Percentiles rank a stretch among this genome's conserved stretches.
phyloP scores from a whole-genome alignment of 2,329 filamentous ascomycete species.

The Stachybotrys elegans region DNA sequence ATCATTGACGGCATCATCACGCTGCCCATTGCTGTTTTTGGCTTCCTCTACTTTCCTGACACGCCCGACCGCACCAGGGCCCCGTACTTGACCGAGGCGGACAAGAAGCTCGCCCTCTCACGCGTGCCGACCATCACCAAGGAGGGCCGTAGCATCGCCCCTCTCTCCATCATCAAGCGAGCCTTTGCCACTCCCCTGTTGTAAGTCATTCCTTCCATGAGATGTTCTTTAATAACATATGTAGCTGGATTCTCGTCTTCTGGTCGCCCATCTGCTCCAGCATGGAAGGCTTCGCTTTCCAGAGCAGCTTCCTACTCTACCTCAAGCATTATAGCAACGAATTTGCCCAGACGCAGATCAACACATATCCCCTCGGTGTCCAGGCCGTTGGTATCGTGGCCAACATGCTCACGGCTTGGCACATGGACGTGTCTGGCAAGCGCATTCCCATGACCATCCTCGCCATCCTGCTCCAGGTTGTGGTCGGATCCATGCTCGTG shows the following conservation, averaged over 20 bases:
- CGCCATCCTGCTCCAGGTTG: slow-evolving; percentile 12
- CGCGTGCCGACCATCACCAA: slow-evolving; percentile 23
- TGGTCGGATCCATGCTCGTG: slow-evolving; percentile 14
- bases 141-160: slow-evolving; percentile 28
- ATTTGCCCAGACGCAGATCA: slow-evolving; percentile 17
- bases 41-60: slow-evolving; percentile 16
- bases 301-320: slow-evolving; percentile 19
- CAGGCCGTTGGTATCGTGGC: slow-evolving; percentile 19
- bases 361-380: slow-evolving; percentile 18
- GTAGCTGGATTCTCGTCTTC: slow-evolving; percentile 29
- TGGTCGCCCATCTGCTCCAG: too few relatives aligned
- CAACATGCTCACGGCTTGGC: slow-evolving; percentile 14
- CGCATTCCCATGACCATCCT: slow-evolving; percentile 8
- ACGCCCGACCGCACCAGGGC: slow-evolving; percentile 28
- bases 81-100: slow-evolving; percentile 24
- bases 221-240: accelerated
- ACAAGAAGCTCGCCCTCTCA: slow-evolving; percentile 23
- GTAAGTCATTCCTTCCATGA: slow-evolving; percentile 10
- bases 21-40: slow-evolving; percentile 14
- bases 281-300: slow-evolving; percentile 15
- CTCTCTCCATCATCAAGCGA: slow-evolving; percentile 20
- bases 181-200: slow-evolving; percentile 20
- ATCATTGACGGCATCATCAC: slow-evolving; percentile 19
- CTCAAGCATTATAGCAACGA: slow-evolving; percentile 15
- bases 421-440: slow-evolving; percentile 14